Evolutionary conservation across 2,329 filamentous ascomycete genomes (phyloP).

Genomic region (Xylaria polymorpha): DNA sequence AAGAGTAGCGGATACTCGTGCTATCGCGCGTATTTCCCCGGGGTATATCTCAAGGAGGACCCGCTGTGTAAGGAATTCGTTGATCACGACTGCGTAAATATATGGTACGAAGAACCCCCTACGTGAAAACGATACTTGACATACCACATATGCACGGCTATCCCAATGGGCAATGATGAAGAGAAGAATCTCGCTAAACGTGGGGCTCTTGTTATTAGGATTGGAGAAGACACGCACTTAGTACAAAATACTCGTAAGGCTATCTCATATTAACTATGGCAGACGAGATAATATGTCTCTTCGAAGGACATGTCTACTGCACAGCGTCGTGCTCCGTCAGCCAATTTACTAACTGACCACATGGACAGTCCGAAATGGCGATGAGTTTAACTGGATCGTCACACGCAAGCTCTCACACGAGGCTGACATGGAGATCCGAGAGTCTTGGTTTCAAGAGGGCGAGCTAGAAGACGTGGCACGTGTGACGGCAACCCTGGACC

Average conservation of each 20-base stretch:
- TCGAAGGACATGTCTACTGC: background rate
- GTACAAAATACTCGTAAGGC: slow-evolving; percentile 55
- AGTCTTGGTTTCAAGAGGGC: slow-evolving; percentile 62
- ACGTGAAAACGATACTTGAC: background rate
- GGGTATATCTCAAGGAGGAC: slow-evolving; percentile 51
- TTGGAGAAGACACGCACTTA: slow-evolving; percentile 57
- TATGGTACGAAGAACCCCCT: slow-evolving; percentile 48
- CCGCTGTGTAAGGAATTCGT: slow-evolving; percentile 55
- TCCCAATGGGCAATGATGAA: background rate
- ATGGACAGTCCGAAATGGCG: slow-evolving; percentile 51
- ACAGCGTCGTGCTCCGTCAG: background rate
- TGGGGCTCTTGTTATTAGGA: slow-evolving; percentile 44
- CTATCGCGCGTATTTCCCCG: slow-evolving; percentile 60
- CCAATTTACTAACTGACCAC: background rate
- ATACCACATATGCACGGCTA: background rate
- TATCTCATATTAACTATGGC: background rate
- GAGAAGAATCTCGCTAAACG: slow-evolving; percentile 19
- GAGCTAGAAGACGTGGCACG: slow-evolving; percentile 58
- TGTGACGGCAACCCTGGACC: slow-evolving; percentile 54
- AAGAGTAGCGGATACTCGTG: slow-evolving; percentile 66
- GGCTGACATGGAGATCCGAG: slow-evolving; percentile 57
- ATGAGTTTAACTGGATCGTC: slow-evolving; percentile 61
- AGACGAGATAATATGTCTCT: no score
- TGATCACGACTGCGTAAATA: slow-evolving; percentile 58
- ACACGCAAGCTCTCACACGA: slow-evolving; percentile 57